Percentiles rank a stretch among this genome's conserved stretches.
Evolutionary conservation across 192 early-diverging fungal genomes (phyloP).

Genomic region (Spizellomyces sp.): DNA sequence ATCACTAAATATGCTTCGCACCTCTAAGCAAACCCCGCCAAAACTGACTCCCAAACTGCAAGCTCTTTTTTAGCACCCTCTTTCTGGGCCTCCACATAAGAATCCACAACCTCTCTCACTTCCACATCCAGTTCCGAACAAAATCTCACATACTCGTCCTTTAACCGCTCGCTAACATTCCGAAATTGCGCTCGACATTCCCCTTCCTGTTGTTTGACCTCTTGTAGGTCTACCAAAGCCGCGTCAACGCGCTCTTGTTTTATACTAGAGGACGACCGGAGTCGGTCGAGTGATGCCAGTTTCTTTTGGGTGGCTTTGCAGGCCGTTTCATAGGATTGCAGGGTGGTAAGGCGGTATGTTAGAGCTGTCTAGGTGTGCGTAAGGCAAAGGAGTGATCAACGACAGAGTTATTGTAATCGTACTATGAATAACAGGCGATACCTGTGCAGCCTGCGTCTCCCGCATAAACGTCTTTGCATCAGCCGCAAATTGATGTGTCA

Average conservation of each 20-base stretch:
- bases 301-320: slow-evolving; percentile 43
- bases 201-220: slow-evolving; percentile 30
- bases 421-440: not conserved
- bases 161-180: slow-evolving; percentile 4
- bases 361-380: slow-evolving; percentile 27
- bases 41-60: too few species aligned
- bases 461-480: not conserved
- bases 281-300: slow-evolving; percentile 33
- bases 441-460: slow-evolving; percentile 18
- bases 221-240: slow-evolving; percentile 21
- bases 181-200: slow-evolving; percentile 26
- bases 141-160: not conserved
- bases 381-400: not conserved
- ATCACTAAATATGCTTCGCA: too few species aligned
- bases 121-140: too few species aligned
- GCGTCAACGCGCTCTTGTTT: slow-evolving; percentile 23
- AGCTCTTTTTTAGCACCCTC: too few species aligned
- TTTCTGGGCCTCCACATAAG: too few species aligned
- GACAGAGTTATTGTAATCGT: not conserved
- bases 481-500: not conserved
- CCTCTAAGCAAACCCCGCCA: too few species aligned
- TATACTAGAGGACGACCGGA: slow-evolving; percentile 19
- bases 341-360: slow-evolving; percentile 26
- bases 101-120: too few species aligned
- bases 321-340: slow-evolving; percentile 41